Evolutionary conservation across 163 green algal genomes (phyloP).

Genomic region (Botryococcus braunii): DNA sequence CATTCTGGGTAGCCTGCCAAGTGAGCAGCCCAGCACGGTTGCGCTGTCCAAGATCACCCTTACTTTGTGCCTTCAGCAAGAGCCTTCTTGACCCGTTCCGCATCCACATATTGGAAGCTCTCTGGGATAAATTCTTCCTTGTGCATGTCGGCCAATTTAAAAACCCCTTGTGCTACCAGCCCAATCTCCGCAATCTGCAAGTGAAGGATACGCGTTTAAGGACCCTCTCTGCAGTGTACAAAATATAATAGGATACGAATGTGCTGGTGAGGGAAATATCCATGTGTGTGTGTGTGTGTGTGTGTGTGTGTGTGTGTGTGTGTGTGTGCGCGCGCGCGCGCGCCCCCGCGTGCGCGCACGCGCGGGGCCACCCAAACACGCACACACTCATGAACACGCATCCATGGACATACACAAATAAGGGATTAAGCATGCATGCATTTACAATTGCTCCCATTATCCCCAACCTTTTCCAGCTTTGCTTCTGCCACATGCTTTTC

Average conservation of each 20-base stretch:
- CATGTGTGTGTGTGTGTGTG: not conserved
- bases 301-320: too few species aligned
- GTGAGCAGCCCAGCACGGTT: too few species aligned
- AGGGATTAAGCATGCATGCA: not conserved
- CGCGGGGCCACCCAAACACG: not conserved
- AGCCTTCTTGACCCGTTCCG: slow-evolving; percentile 17
- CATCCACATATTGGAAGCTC: slow-evolving; percentile 28
- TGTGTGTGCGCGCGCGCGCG: too few species aligned
- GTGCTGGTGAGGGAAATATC: not conserved
- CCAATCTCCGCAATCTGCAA: slow-evolving; percentile 36
- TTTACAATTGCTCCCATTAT: not conserved
- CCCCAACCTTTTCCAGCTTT: not conserved
- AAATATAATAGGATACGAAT: not conserved
- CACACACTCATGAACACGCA: not conserved
- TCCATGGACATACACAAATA: not conserved
- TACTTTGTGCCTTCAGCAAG: too few species aligned
- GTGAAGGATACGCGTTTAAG: not conserved
- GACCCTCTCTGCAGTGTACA: not conserved
- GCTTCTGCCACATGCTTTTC: not conserved
- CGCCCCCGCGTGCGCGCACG: too few species aligned
- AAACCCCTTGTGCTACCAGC: slow-evolving; percentile 17
- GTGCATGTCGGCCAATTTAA: slow-evolving; percentile 17
- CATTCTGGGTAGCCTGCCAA: too few species aligned
- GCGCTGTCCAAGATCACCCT: too few species aligned
- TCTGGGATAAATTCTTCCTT: slow-evolving; percentile 29